Base-by-base conservation (phyloP, 768 basidiomycete species). In the Suillus placidus region DNA sequence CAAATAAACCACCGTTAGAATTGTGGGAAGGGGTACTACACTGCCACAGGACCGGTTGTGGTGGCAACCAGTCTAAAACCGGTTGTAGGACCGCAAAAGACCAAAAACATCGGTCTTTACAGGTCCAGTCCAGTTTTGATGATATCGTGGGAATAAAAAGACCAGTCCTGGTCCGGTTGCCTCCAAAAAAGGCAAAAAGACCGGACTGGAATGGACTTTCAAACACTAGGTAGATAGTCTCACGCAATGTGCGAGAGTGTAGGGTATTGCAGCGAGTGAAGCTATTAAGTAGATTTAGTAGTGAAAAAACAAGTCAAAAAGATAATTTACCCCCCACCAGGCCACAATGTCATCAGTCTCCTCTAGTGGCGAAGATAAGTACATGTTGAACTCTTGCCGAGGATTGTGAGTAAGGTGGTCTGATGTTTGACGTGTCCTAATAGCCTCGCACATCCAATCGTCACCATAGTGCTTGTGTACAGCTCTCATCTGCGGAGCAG, bases 281-380 rank as follows among this genome's bases (percentile, higher is more conserved):
- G 45, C 45, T 47, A 47, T n/a, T 12, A 47, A 47, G n/a, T 47
- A 47, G 45, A 47, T 47, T 47, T n/a, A 47, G 45, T 47, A n/a
- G 45, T 1, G 6, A 47, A n/a, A 47, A 47, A n/a, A 47, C 10
- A 23, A 47, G 10, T 47, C n/a, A 47, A 47, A 23, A 12, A 47
- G 10, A 47, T 0, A 2, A 47, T n/a, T 47, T 47, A 47, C 45
- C 45, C 45, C 45, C 45, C 45, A 47, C 45, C 45, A 47, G 45
- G 45, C 43, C 43, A 45, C 43, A 45, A 45, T 45, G 20, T 45
- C 20, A 45, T 45, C 45, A 47, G 45, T 23, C n/a, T 47, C n/a
- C n/a, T 47, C 45, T 47, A 47, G 45, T 23, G 45, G 45, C 12
- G n/a, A 47, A 47, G 45, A 47, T n/a, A 47, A 47, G n/a, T 47